These are phyloP conservation scores for Aspergillus wentii DNA, from an alignment of 495 filamentous ascomycete species.

Conservation along the genomic window DNA sequence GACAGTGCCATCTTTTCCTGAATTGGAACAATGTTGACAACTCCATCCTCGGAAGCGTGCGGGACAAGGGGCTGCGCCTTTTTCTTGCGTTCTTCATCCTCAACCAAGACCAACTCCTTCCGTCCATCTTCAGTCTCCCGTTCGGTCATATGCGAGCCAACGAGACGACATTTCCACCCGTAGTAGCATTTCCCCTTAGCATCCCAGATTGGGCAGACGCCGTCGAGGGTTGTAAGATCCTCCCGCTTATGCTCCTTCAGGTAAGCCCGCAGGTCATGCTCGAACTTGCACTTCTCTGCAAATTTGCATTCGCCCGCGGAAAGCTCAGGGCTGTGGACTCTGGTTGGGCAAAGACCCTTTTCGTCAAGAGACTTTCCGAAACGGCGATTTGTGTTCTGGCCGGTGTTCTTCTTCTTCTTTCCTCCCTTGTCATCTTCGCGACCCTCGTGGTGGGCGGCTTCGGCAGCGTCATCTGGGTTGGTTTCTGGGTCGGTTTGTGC, in stretches of 20 bases:
- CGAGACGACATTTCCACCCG: conserved; percentile 93
- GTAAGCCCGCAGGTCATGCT: conserved; percentile 81
- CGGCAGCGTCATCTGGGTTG: conserved; percentile 64
- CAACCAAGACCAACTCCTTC: conserved; percentile 72
- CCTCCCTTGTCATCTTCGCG: conserved; percentile 38
- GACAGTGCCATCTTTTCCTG: conserved; percentile 64
- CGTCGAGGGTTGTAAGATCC: conserved; percentile 68
- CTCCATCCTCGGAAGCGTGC: conserved; percentile 50
- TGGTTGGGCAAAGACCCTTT: conserved; percentile 69
- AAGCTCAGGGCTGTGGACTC: conserved; percentile 65
- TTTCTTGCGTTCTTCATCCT: conserved; percentile 45
- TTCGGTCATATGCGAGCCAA: conserved; percentile 74
- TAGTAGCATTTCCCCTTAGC: conserved; percentile 66
- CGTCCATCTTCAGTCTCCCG: conserved; percentile 66
- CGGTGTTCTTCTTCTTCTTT: conserved; percentile 64
- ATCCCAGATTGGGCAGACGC: conserved; percentile 77
- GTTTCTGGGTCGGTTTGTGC: conserved; percentile 12
- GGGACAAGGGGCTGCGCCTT: conserved; percentile 28
- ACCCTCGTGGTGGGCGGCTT: conserved; percentile 39
- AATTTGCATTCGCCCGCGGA: conserved; percentile 66
- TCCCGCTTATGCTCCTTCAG: conserved; percentile 74
- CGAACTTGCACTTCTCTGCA: conserved; percentile 69
- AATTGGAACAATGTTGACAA: conserved; percentile 67
- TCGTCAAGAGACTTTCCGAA: conserved; percentile 79
- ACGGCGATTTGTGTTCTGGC: conserved; percentile 82